A percentile compares a stretch with the other conserved stretches of the same genome.
Conservation (phyloP, 2,329 filamentous ascomycete species). For the Fragosphaeria purpurea region DNA sequence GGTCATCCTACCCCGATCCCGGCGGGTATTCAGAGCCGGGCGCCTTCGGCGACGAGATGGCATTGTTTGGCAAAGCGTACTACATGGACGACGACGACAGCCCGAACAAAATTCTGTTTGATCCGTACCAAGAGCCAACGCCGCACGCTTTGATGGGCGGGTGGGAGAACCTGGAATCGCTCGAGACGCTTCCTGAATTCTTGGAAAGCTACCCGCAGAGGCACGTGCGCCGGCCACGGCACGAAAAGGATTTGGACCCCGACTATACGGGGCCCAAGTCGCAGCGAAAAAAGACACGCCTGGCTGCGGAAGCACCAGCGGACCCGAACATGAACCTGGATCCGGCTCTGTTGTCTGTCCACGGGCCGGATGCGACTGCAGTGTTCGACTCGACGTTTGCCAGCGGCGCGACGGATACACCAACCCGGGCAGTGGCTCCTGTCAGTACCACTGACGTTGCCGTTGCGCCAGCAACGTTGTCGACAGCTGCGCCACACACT, state of each 20-base stretch:
- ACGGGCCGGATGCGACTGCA: not conserved
- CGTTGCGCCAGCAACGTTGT: too few species aligned
- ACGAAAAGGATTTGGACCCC: constrained; percentile 43
- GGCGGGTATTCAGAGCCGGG: constrained; percentile 10
- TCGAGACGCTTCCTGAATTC: constrained; percentile 42
- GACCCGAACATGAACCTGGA: constrained; percentile 37
- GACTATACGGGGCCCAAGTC: constrained; percentile 38
- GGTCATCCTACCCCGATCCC: constrained; percentile 17
- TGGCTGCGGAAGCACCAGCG: constrained; percentile 21
- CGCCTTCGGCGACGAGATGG: not conserved
- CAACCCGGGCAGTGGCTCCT: too few species aligned
- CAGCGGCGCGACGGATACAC: too few species aligned
- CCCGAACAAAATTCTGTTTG: constrained; percentile 48
- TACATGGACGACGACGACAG: constrained; percentile 51
- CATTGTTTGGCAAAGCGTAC: constrained; percentile 48
- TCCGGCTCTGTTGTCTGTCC: constrained; percentile 34
- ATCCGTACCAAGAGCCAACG: constrained; percentile 45
- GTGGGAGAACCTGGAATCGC: constrained; percentile 22
- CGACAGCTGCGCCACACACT: not conserved
- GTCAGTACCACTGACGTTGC: too few species aligned
- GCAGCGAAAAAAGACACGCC: constrained; percentile 31
- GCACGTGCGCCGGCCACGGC: constrained; percentile 41
- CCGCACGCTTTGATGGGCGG: constrained; percentile 29
- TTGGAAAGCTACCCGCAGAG: constrained; percentile 44
- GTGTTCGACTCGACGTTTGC: too few species aligned